Evolutionary conservation across 176 grass and related monocot genomes (phyloP), one percentile per base, ranked within the genome.

Genomic region (Phoenix roebelenii): DNA sequence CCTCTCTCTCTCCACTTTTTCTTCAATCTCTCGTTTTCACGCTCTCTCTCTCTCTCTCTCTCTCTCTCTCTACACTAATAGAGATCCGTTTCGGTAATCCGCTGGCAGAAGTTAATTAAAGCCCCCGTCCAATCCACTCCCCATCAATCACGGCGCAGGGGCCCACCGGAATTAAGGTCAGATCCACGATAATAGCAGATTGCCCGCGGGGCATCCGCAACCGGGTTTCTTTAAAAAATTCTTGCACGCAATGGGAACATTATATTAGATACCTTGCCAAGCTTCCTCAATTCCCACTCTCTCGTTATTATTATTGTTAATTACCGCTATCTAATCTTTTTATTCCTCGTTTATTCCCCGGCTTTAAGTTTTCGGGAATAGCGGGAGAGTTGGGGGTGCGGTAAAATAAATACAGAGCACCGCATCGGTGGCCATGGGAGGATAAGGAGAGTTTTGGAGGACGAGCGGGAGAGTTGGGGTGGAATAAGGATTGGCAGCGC

Each of bases 191-290:
- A 58, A 3, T 5, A 58, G 50, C 15, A 5, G 0, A 63, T 18
- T 44, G 49, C 52, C 25, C 25, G 26, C 26, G 49, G 0, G 58
- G 25, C 49, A 69, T 30, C 55, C 7, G 24, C 62, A 22, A 22
- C 10, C 62, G 49, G 79, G 69, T 67, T 66, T 54, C 84, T 82
- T 95, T 60, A 64, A 52, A 57, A 28, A 51, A 24, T 23, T 26
- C 84, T 79, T 85, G 81, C 81, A 94, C 89, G 89, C 84, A 85
- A 94, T 71, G 51, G 72, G 78, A 88, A 85, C 88, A 74, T 54
- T 22, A 65, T 63, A 78, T 82, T 52, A 73, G 74, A 78, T 93
- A 66, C 73, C 75, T 83, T 64, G 18, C 77, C 55, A 35, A 58
- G 63, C 59, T 70, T 74, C 69, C 61, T 23, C 24, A 12, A 25